These are phyloP conservation scores for Pseudozyma hubeiensis DNA, from an alignment of 1,284 basidiomycete genomes.

Conservation along the genomic window DNA sequence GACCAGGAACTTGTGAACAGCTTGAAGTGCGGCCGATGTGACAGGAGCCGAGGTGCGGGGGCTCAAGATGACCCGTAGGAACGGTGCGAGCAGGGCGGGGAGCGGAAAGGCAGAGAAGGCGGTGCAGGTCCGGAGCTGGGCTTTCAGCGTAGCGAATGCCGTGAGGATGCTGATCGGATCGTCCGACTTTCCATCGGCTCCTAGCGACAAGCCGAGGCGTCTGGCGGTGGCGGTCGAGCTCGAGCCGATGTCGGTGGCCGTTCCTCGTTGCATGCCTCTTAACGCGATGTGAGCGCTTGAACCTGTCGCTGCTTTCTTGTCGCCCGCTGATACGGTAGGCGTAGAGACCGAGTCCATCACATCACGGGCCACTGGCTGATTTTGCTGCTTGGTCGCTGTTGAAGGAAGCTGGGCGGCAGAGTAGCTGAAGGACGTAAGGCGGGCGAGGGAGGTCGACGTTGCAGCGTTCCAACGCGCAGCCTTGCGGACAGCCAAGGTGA, in stretches of 20 bases:
- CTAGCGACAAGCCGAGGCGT: constrained; percentile 27
- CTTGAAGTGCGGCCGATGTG: constrained; percentile 86
- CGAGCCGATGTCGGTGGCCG: constrained; percentile 16
- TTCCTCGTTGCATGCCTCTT: constrained; percentile 33
- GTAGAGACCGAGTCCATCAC: not conserved
- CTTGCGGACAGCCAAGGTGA: constrained; percentile 96
- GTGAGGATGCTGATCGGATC: constrained; percentile 75
- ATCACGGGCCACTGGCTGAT: not conserved
- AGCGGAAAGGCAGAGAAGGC: constrained; percentile 54
- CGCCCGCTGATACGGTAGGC: not conserved
- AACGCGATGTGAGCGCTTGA: constrained; percentile 37
- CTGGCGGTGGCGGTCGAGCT: constrained; percentile 25
- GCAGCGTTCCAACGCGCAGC: constrained; percentile 54
- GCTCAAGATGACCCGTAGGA: constrained; percentile 92
- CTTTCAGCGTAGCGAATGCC: constrained; percentile 87
- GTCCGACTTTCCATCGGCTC: constrained; percentile 35
- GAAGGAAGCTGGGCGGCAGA: constrained; percentile 29
- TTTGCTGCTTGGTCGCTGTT: constrained; percentile 6
- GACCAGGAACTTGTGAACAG: constrained; percentile 87
- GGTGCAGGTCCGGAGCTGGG: constrained; percentile 72
- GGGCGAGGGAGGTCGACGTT: constrained; percentile 33
- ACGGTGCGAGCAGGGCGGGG: constrained; percentile 69
- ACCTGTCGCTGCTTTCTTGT: not conserved
- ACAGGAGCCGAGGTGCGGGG: constrained; percentile 93
- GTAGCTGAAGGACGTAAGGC: constrained; percentile 51